A percentile compares a stretch with the other conserved stretches of the same genome.
phyloP scores from a whole-genome alignment of 202 grass and related monocot species.

The Musa balbisiana region DNA sequence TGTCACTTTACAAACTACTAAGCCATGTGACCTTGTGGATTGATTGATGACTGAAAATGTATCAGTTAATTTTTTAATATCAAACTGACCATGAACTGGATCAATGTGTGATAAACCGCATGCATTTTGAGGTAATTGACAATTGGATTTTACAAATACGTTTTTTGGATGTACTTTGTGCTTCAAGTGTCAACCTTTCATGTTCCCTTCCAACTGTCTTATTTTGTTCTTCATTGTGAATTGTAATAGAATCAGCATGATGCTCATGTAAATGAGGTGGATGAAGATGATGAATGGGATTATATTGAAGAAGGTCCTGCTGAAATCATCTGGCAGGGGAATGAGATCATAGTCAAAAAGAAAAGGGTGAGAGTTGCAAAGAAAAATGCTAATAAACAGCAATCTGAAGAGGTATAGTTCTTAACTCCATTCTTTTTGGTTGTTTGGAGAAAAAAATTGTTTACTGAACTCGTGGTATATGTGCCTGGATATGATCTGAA shows the following conservation, averaged over 20 bases:
- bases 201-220: neutral
- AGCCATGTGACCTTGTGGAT: neutral
- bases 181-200: neutral
- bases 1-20: neutral
- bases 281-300: slow-evolving; percentile 65
- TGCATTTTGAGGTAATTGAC: neutral
- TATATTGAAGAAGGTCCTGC: slow-evolving; percentile 82
- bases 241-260: slow-evolving; percentile 32
- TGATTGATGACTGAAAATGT: neutral
- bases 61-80: too few species aligned
- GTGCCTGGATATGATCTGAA: slow-evolving; percentile 10
- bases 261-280: slow-evolving; percentile 30
- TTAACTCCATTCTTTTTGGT: neutral
- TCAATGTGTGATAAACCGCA: too few species aligned
- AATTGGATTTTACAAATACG: neutral
- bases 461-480: neutral
- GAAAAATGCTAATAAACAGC: slow-evolving; percentile 29
- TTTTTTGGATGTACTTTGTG: neutral
- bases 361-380: slow-evolving; percentile 78
- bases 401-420: slow-evolving; percentile 46
- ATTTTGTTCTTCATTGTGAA: neutral
- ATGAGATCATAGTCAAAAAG: slow-evolving; percentile 97
- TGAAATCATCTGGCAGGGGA: slow-evolving; percentile 92
- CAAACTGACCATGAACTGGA: too few species aligned
- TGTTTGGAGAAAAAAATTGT: neutral